Conservation (phyloP, 2,329 filamentous ascomycete species). For the Ambrosiella beaveri region DNA sequence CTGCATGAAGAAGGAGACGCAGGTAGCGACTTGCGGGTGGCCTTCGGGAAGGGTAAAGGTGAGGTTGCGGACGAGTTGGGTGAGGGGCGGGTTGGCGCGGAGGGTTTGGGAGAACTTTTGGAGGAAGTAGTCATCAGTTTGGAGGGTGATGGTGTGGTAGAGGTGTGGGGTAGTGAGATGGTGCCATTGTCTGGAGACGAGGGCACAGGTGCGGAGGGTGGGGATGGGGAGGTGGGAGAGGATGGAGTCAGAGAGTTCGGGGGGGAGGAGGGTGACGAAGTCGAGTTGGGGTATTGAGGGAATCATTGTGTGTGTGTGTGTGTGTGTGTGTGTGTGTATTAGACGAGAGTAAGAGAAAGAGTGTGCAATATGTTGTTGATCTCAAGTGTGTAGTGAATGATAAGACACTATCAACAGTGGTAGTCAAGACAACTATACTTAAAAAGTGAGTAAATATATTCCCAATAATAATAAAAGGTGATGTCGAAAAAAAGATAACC, state of each 20-base stretch:
- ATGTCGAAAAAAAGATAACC: too few relatives aligned
- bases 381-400: background rate
- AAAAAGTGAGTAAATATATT: background rate
- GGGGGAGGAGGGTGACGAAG: constrained; percentile 3
- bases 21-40: background rate
- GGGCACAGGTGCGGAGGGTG: background rate
- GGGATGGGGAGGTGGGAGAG: constrained; percentile 3
- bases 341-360: background rate
- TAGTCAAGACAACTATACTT: background rate
- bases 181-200: constrained; percentile 1
- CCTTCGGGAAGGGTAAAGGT: background rate
- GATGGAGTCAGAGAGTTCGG: constrained; percentile 8
- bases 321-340: background rate
- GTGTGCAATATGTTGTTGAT: background rate
- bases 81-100: constrained; percentile 5
- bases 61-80: constrained; percentile 7
- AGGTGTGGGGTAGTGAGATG: constrained; percentile 4
- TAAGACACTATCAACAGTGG: background rate
- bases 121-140: constrained; percentile 10
- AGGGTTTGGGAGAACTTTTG: constrained; percentile 11
- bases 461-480: too few relatives aligned
- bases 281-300: constrained; percentile 6
- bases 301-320: background rate
- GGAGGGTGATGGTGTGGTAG: constrained; percentile 6
- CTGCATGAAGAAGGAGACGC: constrained; percentile 9